Evolutionary conservation across 441 rosid genomes (phyloP), one percentile per base, ranked within the genome.

Genomic region (Erysimum cheiri): DNA sequence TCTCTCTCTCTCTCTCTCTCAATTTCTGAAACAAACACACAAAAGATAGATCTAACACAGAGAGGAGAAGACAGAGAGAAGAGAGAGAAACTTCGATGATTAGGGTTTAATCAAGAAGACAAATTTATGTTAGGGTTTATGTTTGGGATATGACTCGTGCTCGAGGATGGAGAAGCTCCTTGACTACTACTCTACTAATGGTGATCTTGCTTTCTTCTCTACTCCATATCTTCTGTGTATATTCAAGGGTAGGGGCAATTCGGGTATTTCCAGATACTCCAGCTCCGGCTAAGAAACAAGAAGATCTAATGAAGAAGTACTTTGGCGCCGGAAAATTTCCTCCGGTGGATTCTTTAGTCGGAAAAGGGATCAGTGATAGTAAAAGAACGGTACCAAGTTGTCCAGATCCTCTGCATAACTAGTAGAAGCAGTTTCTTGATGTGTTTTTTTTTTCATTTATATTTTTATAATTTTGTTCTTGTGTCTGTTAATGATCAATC

Each of bases 341-440:
- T 47, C 60, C 57, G 67, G 67, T 69, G 71, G 80, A 72, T 74
- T 74, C 69, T 54, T 75, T 71, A 70, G 50, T 31, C 31, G 70
- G 48, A 19, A 71, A 79, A 58, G 91, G 85, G 54, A 64, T 85
- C 58, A 78, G 78, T 44, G 89, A 84, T 9, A 78, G 57, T 83
- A 87, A 92, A 72, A 78, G 98, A 83, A 81, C 60, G 50, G 93
- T 92, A n/a, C 95, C 96, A 79, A 92, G 95, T 70, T 86, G 98
- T 82, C 98, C 98, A 70, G 98, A 92, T 85, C 96, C 96, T 79
- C 89, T 92, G 76, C 98, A 92, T 77, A 92, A 92, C 83, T 88
- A 87, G 87, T 70, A 50, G 46, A 76, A 69, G 43, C 35, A 67
- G 19, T 52, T 44, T 39, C 74, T 65, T 57, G 71, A 31, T 41